Base-by-base conservation (phyloP, 192 early-diverging fungal species). In the Coemansia sp. region DNA sequence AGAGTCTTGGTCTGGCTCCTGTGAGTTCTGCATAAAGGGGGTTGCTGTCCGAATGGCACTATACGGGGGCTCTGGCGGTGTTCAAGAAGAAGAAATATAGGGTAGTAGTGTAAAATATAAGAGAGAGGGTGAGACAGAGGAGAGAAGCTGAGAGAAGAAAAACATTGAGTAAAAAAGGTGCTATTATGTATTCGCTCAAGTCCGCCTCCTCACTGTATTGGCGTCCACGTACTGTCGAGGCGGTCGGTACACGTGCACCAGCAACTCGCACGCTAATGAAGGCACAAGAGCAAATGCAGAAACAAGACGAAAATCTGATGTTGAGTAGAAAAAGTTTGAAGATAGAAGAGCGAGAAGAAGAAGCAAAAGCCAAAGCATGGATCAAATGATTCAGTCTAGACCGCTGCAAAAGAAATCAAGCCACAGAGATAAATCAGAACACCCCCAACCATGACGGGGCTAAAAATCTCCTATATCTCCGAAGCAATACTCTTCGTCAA, bases 401-500 rank as follows among this genome's bases (percentile, higher is more conserved):
- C 38, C 8, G 7, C 31, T 31, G 31, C 31, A 31, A 39, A 14
- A 39, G 9, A 9, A 14, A 39, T 39, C 38, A 39, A 39, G 38
- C 31, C 31, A 31, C 31, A 31, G 31, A 39, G n/a, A n/a, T n/a
- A 39, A 39, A 39, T 31, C 31, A 31, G 31, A 31, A 4, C 31
- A n/a, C n/a, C n/a, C n/a, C 4, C 31, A 31, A 31, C 1, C 31
- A 4, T 1, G 31, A 31, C 4, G 31, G 31, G 2, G 31, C 31
- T 31, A 31, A 31, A 31, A 3, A 3, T 31, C 31, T 31, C 31
- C 31, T 1, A 31, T 31, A 4, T 31, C 31, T 4, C 31, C 73
- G 64, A 81, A 81, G 5, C 23, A 64, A 68, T 69, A 79, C 71
- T 92, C 90, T 25, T 78, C 57, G 18, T 86, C 76, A 25, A 90